A percentile compares a stretch with the other conserved stretches of the same genome.
phyloP scores from a whole-genome alignment of 2,329 filamentous ascomycete genomes.

The Bipolaris oryzae region DNA sequence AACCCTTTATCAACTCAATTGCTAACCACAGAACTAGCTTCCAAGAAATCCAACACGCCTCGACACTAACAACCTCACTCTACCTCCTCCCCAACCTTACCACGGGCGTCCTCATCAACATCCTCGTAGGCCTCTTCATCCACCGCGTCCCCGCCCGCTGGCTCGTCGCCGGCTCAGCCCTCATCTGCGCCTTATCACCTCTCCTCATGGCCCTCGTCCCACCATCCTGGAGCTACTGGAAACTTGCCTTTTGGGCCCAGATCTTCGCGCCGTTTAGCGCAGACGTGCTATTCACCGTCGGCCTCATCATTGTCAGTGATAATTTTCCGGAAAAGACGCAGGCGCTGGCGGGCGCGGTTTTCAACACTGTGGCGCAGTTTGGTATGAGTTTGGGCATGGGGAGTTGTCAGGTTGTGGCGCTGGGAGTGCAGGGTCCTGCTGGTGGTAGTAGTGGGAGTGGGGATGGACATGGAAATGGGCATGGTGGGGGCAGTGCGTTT shows the following conservation, averaged over 20 bases:
- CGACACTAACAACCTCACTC: constrained; percentile 45
- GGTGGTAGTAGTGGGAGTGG: constrained; percentile 6
- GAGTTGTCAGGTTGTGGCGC: constrained; percentile 35
- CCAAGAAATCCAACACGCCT: constrained; percentile 48
- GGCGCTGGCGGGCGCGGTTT: constrained; percentile 65
- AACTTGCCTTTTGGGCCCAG: constrained; percentile 51
- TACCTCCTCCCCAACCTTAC: constrained; percentile 52
- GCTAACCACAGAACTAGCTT: constrained; percentile 33
- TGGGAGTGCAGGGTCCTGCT: constrained; percentile 20
- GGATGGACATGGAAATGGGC: constrained; percentile 15
- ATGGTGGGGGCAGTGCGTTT: constrained; percentile 7
- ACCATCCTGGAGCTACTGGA: constrained; percentile 60
- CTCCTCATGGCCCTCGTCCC: constrained; percentile 62
- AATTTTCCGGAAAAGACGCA: constrained; percentile 64
- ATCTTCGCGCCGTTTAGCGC: constrained; percentile 51
- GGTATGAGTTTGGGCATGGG: constrained; percentile 52
- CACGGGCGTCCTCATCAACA: constrained; percentile 49
- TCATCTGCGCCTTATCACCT: constrained; percentile 55
- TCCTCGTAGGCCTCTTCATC: constrained; percentile 55
- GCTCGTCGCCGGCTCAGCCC: constrained; percentile 50
- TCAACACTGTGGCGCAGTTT: constrained; percentile 64
- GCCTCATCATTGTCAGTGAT: constrained; percentile 60
- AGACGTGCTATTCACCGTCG: constrained; percentile 63
- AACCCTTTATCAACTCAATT: not conserved
- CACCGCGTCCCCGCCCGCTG: constrained; percentile 52